phyloP scores from a whole-genome alignment of 1,139 yeast genomes.

The Yamadazyma spencermartinsiae region DNA sequence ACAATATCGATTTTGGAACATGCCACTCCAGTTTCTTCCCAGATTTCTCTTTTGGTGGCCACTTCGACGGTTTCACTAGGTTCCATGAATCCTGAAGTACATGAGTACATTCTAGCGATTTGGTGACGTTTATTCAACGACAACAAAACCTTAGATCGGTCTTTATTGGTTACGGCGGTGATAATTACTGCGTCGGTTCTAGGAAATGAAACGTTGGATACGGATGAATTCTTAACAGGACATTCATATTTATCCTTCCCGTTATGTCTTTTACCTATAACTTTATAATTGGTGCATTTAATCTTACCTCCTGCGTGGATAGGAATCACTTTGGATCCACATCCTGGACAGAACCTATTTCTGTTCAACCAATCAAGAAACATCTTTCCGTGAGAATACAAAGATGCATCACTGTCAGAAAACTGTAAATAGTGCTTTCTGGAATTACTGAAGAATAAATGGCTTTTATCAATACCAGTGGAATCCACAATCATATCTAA shows the following conservation, averaged over 20 bases:
- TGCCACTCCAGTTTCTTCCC: constrained; percentile 92
- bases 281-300: constrained; percentile 48
- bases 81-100: constrained; percentile 94
- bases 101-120: constrained; percentile 63
- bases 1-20: constrained; percentile 60
- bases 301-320: constrained; percentile 84
- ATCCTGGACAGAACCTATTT: constrained; percentile 82
- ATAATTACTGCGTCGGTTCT: constrained; percentile 88
- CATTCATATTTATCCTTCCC: constrained; percentile 37
- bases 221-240: constrained; percentile 54
- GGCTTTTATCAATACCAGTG: constrained; percentile 9
- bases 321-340: constrained; percentile 71
- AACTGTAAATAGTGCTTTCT: constrained; percentile 39
- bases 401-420: constrained; percentile 53
- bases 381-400: constrained; percentile 81
- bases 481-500: constrained; percentile 18
- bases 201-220: constrained; percentile 77
- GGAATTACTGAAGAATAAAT: constrained; percentile 31
- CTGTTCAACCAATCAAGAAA: constrained; percentile 82
- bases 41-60: constrained; percentile 84
- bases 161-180: constrained; percentile 68
- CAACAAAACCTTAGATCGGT: constrained; percentile 62
- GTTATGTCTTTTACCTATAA: constrained; percentile 11
- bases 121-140: constrained; percentile 64
- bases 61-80: constrained; percentile 91